Evolutionary conservation across 768 basidiomycete species (phyloP).

Genomic region (Termitomyces sp.): DNA sequence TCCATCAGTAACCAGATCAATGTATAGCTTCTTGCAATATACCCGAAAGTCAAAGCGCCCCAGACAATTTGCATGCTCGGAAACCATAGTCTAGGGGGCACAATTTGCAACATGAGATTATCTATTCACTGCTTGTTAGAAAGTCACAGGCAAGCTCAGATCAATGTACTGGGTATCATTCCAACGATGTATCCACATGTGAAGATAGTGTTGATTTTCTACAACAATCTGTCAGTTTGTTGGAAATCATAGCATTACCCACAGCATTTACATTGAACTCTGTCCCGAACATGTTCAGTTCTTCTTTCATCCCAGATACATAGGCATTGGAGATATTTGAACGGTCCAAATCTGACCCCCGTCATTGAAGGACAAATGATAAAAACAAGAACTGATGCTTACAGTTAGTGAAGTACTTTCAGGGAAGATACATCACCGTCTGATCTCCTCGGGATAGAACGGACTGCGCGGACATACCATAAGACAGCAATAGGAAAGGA

Average conservation of each 20-base stretch:
- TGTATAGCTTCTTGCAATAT: neutral
- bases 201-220: slow-evolving; percentile 68
- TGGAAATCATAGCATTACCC: neutral
- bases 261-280: slow-evolving; percentile 48
- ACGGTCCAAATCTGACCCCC: slow-evolving; percentile 51
- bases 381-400: slow-evolving; percentile 7
- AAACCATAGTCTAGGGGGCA: slow-evolving; percentile 62
- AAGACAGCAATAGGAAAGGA: slow-evolving; percentile 66
- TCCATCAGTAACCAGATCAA: slow-evolving; percentile 1
- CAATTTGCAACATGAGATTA: slow-evolving; percentile 60
- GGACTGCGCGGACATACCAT: slow-evolving; percentile 36
- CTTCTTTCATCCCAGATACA: slow-evolving; percentile 77
- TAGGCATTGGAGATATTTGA: slow-evolving; percentile 72
- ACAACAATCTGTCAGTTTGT: slow-evolving; percentile 1
- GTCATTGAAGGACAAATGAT: slow-evolving; percentile 5
- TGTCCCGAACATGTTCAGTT: slow-evolving; percentile 58
- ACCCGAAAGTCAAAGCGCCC: slow-evolving; percentile 66
- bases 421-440: slow-evolving; percentile 4
- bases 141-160: neutral
- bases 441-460: slow-evolving; percentile 9
- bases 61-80: slow-evolving; percentile 61
- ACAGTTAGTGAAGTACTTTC: slow-evolving; percentile 67
- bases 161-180: slow-evolving; percentile 57
- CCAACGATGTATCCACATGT: slow-evolving; percentile 74
- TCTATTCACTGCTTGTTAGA: slow-evolving; percentile 28